Evolutionary conservation across 2,329 filamentous ascomycete genomes (phyloP), one percentile per base, ranked within the genome.

Genomic region (Aspergillus bombycis): DNA sequence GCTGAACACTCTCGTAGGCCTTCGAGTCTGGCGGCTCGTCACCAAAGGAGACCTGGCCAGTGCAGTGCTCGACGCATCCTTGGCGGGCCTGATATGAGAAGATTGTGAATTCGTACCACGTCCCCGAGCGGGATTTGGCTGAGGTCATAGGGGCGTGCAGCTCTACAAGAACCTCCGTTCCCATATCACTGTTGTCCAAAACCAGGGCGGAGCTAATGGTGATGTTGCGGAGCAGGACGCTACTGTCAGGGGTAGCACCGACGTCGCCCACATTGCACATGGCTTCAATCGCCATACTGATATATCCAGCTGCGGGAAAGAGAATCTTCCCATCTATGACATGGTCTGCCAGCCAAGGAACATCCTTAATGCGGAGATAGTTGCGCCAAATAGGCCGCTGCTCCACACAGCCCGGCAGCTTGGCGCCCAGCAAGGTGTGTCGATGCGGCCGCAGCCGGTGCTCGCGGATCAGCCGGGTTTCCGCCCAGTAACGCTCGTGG

Each of bases 241-340:
- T 32, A 11, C 30, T 32, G 30, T 32, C 30, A 32, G 30, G 30
- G 30, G 30, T 32, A 32, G 30, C 30, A 32, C 30, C 30, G 6
- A 32, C 2, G 30, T 32, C 30, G 10, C 30, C 30, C 30, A 32
- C 30, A 32, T 32, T 32, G 30, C 30, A 32, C 30, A 38, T 52
- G 6, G 61, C 61, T 34, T 63, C 62, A 14, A 61, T 45, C 8
- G 58, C 62, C 34, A 61, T 60, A 14, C n/a, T 30, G 38, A 61
- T 53, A 32, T 61, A 61, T 6, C 62, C 62, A 19, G 62, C 62
- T 0, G 52, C 62, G 3, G 62, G 62, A 23, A 61, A 63, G 21
- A 63, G 19, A 11, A 53, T 48, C 23, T 61, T 43, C 21, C 52
- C 52, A 23, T 57, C 41, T 34, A 63, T 61, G 26, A 26, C n/a